Evolutionary conservation across 768 basidiomycete species (phyloP).

Genomic region (Austroboletus eburneus): DNA sequence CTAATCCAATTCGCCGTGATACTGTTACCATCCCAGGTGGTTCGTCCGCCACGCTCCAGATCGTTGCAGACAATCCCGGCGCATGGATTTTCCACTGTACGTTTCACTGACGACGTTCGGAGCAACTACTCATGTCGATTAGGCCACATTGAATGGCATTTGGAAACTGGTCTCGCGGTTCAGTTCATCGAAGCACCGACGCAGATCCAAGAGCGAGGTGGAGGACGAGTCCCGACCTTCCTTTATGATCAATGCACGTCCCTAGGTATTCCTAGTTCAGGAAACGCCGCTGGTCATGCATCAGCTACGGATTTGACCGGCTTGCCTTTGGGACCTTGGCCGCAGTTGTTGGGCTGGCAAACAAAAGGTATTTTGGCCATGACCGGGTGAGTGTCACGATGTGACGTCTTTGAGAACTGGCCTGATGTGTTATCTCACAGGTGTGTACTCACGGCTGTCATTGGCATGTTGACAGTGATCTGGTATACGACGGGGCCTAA

Average conservation of each 20-base stretch:
- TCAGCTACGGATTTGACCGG: slow-evolving; percentile 68
- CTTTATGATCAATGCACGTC: slow-evolving; percentile 71
- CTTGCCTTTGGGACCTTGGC: slow-evolving; percentile 64
- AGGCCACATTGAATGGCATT: slow-evolving; percentile 88
- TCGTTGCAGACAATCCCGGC: slow-evolving; percentile 91
- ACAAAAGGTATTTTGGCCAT: slow-evolving; percentile 72
- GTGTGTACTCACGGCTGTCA: slow-evolving; percentile 74
- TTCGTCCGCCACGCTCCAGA: slow-evolving; percentile 65
- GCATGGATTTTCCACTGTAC: slow-evolving; percentile 81
- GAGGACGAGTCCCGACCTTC: slow-evolving; percentile 46
- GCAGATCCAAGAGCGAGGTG: slow-evolving; percentile 51
- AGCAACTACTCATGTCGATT: neutral
- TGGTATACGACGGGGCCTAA: slow-evolving; percentile 84
- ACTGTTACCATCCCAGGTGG: slow-evolving; percentile 73
- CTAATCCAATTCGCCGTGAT: slow-evolving; percentile 91
- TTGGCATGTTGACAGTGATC: slow-evolving; percentile 77
- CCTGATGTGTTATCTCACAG: slow-evolving; percentile 34
- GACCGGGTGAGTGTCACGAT: slow-evolving; percentile 61
- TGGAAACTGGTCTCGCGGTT: slow-evolving; percentile 79
- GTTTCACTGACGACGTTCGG: slow-evolving; percentile 23
- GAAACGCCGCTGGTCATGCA: slow-evolving; percentile 85
- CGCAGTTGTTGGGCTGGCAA: slow-evolving; percentile 68
- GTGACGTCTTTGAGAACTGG: too few species aligned
- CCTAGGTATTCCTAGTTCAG: slow-evolving; percentile 54
- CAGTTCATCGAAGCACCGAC: slow-evolving; percentile 82